Evolutionary conservation across 805 yeast genomes (phyloP).

Genomic region (Metschnikowia continentalis): DNA sequence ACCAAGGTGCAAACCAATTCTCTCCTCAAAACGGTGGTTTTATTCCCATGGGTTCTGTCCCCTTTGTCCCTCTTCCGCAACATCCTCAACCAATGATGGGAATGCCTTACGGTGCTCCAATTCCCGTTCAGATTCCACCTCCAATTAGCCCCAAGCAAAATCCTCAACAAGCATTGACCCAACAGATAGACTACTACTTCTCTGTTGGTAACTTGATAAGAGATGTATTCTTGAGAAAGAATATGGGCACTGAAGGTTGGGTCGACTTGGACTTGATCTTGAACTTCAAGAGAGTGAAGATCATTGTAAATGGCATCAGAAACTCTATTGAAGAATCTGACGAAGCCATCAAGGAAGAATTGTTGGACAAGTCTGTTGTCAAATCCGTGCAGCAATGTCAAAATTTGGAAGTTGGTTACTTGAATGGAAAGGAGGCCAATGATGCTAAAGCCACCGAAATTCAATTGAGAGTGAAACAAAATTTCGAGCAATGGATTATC

Average conservation of each 20-base stretch:
- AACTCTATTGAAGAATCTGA: constrained; percentile 26
- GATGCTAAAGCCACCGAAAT: constrained; percentile 41
- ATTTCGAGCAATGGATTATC: constrained; percentile 67
- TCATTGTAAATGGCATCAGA: constrained; percentile 40
- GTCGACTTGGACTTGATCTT: constrained; percentile 60
- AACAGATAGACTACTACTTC: constrained; percentile 87
- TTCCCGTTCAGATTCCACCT: constrained; percentile 37
- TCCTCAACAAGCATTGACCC: constrained; percentile 40
- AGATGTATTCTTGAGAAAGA: constrained; percentile 76
- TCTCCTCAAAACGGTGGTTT: constrained; percentile 16
- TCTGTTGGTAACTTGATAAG: constrained; percentile 81
- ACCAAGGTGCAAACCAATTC: constrained; percentile 8
- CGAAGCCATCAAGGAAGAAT: constrained; percentile 17
- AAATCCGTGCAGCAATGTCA: constrained; percentile 53
- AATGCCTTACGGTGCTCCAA: constrained; percentile 15
- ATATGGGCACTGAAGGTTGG: constrained; percentile 71
- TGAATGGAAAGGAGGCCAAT: constrained; percentile 27
- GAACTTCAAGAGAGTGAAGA: constrained; percentile 70
- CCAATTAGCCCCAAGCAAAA: constrained; percentile 46
- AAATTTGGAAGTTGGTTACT: constrained; percentile 45
- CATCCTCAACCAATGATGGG: constrained; percentile 24
- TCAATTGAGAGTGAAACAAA: constrained; percentile 56
- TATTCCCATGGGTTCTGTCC: constrained; percentile 19
- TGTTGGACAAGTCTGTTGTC: constrained; percentile 34
- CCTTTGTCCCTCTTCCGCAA: constrained; percentile 20